Evolutionary conservation across 1,284 basidiomycete genomes (phyloP).

Genomic region (Wolfiporia cocos): DNA sequence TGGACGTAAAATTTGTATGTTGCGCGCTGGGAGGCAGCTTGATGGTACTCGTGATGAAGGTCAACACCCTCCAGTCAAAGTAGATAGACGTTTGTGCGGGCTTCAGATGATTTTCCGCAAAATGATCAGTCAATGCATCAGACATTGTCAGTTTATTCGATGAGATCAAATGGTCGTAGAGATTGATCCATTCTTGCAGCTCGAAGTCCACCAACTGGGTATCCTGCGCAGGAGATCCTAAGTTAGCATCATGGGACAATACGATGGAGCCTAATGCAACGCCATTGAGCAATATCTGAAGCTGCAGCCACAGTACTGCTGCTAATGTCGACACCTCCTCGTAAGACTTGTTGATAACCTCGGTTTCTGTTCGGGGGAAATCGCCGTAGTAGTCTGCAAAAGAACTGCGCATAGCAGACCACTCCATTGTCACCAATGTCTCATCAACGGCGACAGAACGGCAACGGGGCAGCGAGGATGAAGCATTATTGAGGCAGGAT

Average conservation of each 20-base stretch:
- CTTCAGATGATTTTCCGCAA: constrained; percentile 38
- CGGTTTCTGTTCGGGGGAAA: constrained; percentile 35
- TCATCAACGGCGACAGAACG: constrained; percentile 32
- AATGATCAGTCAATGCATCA: constrained; percentile 43
- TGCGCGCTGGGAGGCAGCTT: constrained; percentile 51
- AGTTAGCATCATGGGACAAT: constrained; percentile 29
- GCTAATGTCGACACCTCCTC: constrained; percentile 66
- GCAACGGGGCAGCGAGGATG: constrained; percentile 31
- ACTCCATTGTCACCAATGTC: constrained; percentile 45
- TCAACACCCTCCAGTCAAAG: constrained; percentile 62
- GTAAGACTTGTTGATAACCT: constrained; percentile 41
- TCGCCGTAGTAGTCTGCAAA: constrained; percentile 48
- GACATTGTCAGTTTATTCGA: constrained; percentile 37
- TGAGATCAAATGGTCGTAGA: constrained; percentile 46
- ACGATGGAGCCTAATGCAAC: constrained; percentile 57
- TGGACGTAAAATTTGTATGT: too few relatives aligned
- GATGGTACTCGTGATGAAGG: constrained; percentile 50
- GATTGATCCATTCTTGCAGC: constrained; percentile 45
- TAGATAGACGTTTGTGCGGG: constrained; percentile 42
- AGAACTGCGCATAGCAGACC: constrained; percentile 41
- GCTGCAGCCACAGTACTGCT: constrained; percentile 56
- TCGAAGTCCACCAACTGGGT: constrained; percentile 45
- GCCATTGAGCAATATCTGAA: constrained; percentile 62
- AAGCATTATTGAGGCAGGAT: constrained; percentile 35
- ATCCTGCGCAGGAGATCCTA: constrained; percentile 21